A percentile compares a stretch with the other conserved stretches of the same genome.
These are phyloP conservation scores for Rostrohypoxylon terebratum DNA, from an alignment of 495 filamentous ascomycete genomes.

Conservation along the genomic window DNA sequence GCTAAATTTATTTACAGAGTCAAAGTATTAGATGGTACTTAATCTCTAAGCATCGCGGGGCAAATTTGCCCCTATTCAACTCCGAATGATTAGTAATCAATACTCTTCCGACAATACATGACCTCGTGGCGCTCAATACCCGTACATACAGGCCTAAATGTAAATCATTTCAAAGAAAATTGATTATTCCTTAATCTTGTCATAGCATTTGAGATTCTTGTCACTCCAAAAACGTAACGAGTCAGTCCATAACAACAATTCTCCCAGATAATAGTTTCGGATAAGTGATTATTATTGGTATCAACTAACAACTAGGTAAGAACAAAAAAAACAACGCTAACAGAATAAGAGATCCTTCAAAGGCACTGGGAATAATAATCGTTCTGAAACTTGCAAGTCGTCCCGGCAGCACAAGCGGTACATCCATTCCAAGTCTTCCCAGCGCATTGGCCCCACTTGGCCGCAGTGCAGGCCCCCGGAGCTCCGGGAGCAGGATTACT, in stretches of 20 bases:
- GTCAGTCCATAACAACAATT: no score
- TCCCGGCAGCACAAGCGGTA: conserved; percentile 50
- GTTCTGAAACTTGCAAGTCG: conserved; percentile 52
- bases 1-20: no score
- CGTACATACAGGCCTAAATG: no score
- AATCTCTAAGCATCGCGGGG: no score
- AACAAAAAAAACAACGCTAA: conserved; percentile 15
- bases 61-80: no score
- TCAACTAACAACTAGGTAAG: conserved; percentile 19
- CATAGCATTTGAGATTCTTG: neutral
- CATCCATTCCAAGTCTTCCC: conserved; percentile 57
- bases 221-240: no score
- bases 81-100: no score
- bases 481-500: conserved; percentile 14
- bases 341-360: conserved; percentile 31
- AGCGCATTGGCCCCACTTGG: conserved; percentile 61
- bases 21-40: no score
- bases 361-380: conserved; percentile 59
- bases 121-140: no score
- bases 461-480: conserved; percentile 38
- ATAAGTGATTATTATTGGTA: conserved; percentile 8
- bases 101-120: no score
- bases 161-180: no score
- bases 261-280: neutral
- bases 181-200: neutral